Evolutionary conservation across 2,329 filamentous ascomycete species (phyloP).

Genomic region (Escovopsis sp.): DNA sequence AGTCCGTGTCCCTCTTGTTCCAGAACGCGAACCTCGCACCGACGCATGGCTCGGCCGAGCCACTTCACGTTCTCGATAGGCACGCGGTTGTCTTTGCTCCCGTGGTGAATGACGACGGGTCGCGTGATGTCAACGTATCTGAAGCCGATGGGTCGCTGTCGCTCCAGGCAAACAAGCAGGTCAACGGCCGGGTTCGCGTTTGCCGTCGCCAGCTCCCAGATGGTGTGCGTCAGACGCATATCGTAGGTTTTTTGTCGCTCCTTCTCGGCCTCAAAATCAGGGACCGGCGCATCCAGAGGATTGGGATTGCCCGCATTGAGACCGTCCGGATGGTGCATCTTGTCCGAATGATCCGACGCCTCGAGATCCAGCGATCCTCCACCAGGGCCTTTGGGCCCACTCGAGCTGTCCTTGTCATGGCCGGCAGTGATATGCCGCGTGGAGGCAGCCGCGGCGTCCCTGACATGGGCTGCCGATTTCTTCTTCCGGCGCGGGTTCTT

Average conservation of each 20-base stretch:
- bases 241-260: slow-evolving; percentile 69
- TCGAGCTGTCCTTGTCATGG: slow-evolving; percentile 37
- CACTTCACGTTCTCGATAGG: slow-evolving; percentile 91
- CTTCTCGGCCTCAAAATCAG: slow-evolving; percentile 47
- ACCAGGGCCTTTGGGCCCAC: slow-evolving; percentile 13
- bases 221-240: slow-evolving; percentile 72
- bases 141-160: slow-evolving; percentile 84
- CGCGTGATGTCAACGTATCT: slow-evolving; percentile 92
- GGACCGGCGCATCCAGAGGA: slow-evolving; percentile 36
- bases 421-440: slow-evolving; percentile 22
- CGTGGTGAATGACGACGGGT: slow-evolving; percentile 86
- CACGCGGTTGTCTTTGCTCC: slow-evolving; percentile 76
- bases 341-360: slow-evolving; percentile 35
- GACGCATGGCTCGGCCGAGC: slow-evolving; percentile 85
- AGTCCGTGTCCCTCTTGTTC: slow-evolving; percentile 88
- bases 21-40: slow-evolving; percentile 80
- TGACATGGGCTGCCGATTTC: slow-evolving; percentile 29
- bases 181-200: slow-evolving; percentile 91
- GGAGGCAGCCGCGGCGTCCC: slow-evolving; percentile 17
- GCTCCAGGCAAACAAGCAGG: slow-evolving; percentile 80
- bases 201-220: slow-evolving; percentile 84
- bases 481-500: slow-evolving; percentile 51
- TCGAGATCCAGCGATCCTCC: slow-evolving; percentile 12
- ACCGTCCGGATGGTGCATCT: slow-evolving; percentile 21
- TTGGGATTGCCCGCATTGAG: slow-evolving; percentile 15